A percentile compares a stretch with the other conserved stretches of the same genome.
Evolutionary conservation across 768 basidiomycete species (phyloP).

Genomic region (Mycena leptocephala): DNA sequence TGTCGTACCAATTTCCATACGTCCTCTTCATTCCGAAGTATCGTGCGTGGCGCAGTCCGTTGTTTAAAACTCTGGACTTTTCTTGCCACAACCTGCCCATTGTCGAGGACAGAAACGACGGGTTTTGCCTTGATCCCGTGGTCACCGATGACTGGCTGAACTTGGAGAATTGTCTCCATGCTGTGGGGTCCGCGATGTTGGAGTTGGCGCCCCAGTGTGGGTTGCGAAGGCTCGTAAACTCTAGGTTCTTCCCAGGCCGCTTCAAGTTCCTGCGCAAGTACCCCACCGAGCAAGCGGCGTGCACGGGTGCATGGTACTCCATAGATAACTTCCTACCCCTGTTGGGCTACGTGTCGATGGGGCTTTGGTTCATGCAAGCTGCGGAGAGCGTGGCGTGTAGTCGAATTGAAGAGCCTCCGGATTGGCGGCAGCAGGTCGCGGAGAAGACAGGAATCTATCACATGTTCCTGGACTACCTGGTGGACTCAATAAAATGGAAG

Average conservation of each 20-base stretch:
- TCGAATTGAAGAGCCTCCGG: not conserved
- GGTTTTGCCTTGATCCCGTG: not conserved
- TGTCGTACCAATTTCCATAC: not conserved
- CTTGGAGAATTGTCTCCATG: not conserved
- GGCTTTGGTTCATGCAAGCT: not conserved
- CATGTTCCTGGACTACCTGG: not conserved
- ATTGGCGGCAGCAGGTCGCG: not conserved
- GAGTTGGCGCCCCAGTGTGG: not conserved
- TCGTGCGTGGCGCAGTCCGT: not conserved
- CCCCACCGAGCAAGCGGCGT: not conserved
- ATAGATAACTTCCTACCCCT: not conserved
- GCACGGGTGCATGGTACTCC: not conserved
- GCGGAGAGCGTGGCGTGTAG: not conserved
- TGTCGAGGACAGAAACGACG: not conserved
- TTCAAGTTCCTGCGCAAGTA: not conserved
- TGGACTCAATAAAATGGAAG: not conserved
- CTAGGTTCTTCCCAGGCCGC: conserved; percentile 2
- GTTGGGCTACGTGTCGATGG: conserved; percentile 11
- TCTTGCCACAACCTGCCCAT: not conserved
- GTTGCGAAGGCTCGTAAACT: not conserved
- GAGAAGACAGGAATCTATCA: not conserved
- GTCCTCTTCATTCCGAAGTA: not conserved
- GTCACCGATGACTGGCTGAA: not conserved
- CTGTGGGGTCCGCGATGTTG: not conserved
- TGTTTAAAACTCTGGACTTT: not conserved